Conservation (phyloP, 2,329 filamentous ascomycete species). For the Hypocrella siamensis region DNA sequence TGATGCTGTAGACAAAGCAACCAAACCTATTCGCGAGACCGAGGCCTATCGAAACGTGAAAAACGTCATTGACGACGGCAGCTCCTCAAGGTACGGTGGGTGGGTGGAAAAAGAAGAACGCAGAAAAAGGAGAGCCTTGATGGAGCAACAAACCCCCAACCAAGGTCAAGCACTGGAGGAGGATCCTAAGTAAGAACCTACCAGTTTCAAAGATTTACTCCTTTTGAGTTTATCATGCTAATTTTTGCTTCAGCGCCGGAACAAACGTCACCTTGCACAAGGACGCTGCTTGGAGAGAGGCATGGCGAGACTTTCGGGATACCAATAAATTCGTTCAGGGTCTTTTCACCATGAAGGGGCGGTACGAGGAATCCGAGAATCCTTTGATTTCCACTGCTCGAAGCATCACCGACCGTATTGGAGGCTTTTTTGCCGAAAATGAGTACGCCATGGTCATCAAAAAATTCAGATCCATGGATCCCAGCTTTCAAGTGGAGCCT, state of each 20-base stretch:
- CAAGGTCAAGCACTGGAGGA: constrained; percentile 54
- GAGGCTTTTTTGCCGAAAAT: constrained; percentile 95
- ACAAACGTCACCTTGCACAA: constrained; percentile 94
- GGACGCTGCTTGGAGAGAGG: constrained; percentile 93
- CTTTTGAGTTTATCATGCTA: constrained; percentile 16
- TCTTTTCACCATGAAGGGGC: constrained; percentile 69
- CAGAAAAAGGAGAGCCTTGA: constrained; percentile 57
- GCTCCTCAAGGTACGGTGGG: constrained; percentile 87
- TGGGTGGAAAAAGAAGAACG: constrained; percentile 97
- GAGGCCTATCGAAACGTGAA: constrained; percentile 92
- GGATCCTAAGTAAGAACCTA: constrained; percentile 61
- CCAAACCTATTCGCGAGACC: constrained; percentile 81
- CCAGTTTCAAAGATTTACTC: not conserved
- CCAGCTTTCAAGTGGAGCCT: constrained; percentile 83
- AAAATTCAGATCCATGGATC: constrained; percentile 93
- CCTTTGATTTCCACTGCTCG: constrained; percentile 84
- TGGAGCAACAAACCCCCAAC: constrained; percentile 44
- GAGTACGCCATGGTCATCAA: constrained; percentile 97
- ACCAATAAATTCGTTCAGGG: constrained; percentile 77
- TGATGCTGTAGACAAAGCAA: constrained; percentile 82
- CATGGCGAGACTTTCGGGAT: constrained; percentile 93
- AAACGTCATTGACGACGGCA: constrained; percentile 91
- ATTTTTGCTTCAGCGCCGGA: constrained; percentile 49
- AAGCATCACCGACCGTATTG: constrained; percentile 83
- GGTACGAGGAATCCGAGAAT: constrained; percentile 95